Conservation (phyloP, 768 basidiomycete genomes). For the Galerina marginata region DNA sequence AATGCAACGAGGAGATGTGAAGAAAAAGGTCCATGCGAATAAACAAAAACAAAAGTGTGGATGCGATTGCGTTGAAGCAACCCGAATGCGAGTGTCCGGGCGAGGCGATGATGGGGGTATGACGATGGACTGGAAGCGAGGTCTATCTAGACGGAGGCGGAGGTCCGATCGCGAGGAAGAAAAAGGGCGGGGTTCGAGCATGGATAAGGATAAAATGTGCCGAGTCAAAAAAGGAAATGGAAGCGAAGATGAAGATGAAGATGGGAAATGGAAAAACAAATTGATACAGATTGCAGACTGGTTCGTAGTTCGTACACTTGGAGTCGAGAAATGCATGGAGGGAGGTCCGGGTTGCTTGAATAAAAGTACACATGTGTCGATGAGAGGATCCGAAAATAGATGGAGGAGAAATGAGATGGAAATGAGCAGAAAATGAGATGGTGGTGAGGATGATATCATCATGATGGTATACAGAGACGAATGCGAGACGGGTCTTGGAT, state of each 20-base stretch:
- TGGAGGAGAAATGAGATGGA: neutral
- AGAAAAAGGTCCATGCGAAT: neutral
- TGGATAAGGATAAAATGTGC: neutral
- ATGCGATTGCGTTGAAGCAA: neutral
- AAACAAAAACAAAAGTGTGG: neutral
- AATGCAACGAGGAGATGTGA: neutral
- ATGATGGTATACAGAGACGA: neutral
- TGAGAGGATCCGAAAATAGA: neutral
- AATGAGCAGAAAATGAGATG: neutral
- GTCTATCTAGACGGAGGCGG: neutral
- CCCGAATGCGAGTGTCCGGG: neutral
- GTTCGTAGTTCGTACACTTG: neutral
- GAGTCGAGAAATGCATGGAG: neutral
- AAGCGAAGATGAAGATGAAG: neutral
- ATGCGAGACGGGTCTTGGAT: no score
- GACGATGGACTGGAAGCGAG: neutral
- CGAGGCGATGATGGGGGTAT: neutral
- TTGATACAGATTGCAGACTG: neutral
- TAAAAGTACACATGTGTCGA: slow-evolving; percentile 9
- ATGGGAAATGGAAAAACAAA: neutral
- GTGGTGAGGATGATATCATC: neutral
- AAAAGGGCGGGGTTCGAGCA: neutral
- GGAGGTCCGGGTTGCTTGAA: neutral
- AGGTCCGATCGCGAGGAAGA: neutral
- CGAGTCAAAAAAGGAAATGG: neutral